A percentile compares a stretch with the other conserved stretches of the same genome.
Conservation (phyloP, 257 asterid species). For the Solanum peruvianum region DNA sequence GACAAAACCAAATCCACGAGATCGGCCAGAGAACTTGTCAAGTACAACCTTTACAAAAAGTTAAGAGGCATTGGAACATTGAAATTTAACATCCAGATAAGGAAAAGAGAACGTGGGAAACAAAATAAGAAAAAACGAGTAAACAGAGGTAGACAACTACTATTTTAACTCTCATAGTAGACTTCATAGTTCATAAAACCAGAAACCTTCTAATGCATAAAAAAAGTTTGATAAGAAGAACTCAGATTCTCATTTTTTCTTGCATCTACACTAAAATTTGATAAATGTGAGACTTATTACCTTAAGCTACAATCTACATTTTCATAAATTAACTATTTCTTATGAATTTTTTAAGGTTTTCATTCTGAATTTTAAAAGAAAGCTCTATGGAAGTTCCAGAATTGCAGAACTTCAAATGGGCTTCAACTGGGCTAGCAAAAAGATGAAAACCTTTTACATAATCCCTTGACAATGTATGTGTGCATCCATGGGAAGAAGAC, state of each 20-base stretch:
- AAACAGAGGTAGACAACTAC: background rate
- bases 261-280: background rate
- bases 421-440: background rate
- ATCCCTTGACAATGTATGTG: background rate
- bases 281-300: background rate
- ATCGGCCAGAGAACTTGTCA: constrained; percentile 74
- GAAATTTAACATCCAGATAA: background rate
- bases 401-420: background rate
- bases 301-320: background rate
- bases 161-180: background rate
- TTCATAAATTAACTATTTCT: background rate
- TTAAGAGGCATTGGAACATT: background rate
- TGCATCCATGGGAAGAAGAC: background rate
- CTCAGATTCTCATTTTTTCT: background rate
- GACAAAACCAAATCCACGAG: constrained; percentile 91
- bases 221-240: background rate
- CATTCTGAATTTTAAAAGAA: background rate
- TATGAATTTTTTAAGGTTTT: background rate
- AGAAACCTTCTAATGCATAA: background rate
- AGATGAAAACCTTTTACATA: background rate
- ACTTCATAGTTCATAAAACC: background rate
- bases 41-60: constrained; percentile 47
- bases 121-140: background rate
- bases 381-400: background rate
- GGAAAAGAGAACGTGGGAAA: background rate